Evolutionary conservation across 371 early-diverging fungal species (phyloP), one percentile per base, ranked within the genome.

Genomic region (Mortierella sp.): DNA sequence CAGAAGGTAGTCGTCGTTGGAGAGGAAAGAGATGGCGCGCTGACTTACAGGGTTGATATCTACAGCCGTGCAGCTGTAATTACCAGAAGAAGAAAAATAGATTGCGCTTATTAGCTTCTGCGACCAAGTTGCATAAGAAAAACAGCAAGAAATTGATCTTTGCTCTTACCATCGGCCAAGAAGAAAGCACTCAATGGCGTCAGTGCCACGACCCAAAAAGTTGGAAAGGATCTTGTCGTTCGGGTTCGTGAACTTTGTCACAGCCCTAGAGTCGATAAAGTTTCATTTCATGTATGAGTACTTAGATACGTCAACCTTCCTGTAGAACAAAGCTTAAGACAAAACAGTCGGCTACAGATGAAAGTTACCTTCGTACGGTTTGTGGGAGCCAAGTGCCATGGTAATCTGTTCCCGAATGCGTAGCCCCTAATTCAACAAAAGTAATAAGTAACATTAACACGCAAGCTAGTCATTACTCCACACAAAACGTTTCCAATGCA

Each of bases 311-410:
- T 12, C 1, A 12, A 35, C 58, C 35, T 1, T 35, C 3, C 35
- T 35, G 35, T 3, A 43, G 24, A 38, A 16, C 32, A 38, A 1
- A 35, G 3, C 35, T 35, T 35, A 35, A 35, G 35, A 2, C 35
- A 35, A 35, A 35, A 35, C 35, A 35, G 35, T 35, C 3, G 35
- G 35, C 35, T 2, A 35, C 35, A 35, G 1, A 35, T 35, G 35
- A 35, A 2, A 35, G 35, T 27, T 89, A 93, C 94, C 94, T 91
- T 63, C 97, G 91, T 29, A 97, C 97, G 3, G 96, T 95, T 82
- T 98, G 98, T 6, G 98, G 97, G 21, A 98, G 90, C 98, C 98
- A 98, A 0, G 97, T 97, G n/a, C 96, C 97, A 83, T 97, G 97
- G 80, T 97, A 97, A 87, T 98, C 97, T 11, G 95, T 94, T 18